Evolutionary conservation across 441 rosid species (phyloP).

Genomic region (Mallotus repandus): DNA sequence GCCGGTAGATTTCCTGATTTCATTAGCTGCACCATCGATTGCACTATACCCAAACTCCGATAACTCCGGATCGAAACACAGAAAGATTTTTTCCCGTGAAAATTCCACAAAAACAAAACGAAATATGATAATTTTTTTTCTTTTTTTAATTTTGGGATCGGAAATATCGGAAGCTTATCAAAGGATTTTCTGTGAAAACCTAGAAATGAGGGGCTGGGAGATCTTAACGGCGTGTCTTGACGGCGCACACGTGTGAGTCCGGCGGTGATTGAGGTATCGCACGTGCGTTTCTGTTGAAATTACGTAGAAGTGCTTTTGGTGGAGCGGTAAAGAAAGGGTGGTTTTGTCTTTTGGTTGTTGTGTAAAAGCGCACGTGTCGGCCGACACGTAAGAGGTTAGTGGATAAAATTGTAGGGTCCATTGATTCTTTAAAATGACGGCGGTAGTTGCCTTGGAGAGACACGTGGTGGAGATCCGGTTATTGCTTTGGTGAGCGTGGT

Average conservation of each 20-base stretch:
- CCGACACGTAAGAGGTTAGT: constrained; percentile 23
- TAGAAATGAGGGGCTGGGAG: not conserved
- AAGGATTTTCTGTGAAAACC: constrained; percentile 6
- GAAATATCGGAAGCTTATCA: constrained; percentile 2
- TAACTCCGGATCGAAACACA: constrained; percentile 8
- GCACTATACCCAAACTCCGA: not conserved
- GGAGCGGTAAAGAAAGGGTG: not conserved
- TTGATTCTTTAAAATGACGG: constrained; percentile 24
- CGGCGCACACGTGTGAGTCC: constrained; percentile 27
- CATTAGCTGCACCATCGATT: constrained; percentile 68
- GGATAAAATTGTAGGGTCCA: constrained; percentile 39
- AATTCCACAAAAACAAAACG: not conserved
- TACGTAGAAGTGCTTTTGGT: not conserved
- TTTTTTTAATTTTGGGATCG: not conserved
- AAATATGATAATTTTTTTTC: not conserved
- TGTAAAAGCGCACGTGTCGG: constrained; percentile 17
- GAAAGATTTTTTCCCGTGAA: not conserved
- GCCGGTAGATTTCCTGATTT: constrained; percentile 48
- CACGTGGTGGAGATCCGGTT: constrained; percentile 28
- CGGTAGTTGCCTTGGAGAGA: constrained; percentile 23
- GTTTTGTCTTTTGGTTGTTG: constrained; percentile 3
- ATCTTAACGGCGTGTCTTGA: constrained; percentile 10
- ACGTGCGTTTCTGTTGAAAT: constrained; percentile 14
- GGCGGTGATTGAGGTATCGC: not conserved
- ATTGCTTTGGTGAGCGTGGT: constrained; percentile 6